phyloP scores from a whole-genome alignment of 768 basidiomycete species.

The Mycena albidolilacea region DNA sequence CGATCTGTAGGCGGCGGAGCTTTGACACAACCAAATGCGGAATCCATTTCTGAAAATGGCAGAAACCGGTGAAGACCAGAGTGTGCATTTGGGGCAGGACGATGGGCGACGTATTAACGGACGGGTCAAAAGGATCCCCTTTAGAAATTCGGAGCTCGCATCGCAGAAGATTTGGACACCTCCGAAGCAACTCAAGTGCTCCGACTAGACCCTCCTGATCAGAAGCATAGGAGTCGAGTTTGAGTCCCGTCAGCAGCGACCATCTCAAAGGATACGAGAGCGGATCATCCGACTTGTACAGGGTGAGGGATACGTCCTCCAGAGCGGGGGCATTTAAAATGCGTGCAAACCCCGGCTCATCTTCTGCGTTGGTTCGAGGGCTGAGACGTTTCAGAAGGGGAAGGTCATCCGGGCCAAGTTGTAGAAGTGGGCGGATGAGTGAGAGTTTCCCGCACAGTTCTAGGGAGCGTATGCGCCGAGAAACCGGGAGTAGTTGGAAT shows the following conservation, averaged over 20 bases:
- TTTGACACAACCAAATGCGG: neutral
- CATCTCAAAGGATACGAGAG: slow-evolving; percentile 1
- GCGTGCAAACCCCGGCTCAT: neutral
- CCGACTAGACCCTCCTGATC: neutral
- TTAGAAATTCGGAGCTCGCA: slow-evolving; percentile 4
- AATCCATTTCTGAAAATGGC: neutral
- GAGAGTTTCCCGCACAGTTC: neutral
- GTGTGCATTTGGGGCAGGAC: neutral
- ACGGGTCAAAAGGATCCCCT: too few species aligned
- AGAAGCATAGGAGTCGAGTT: neutral
- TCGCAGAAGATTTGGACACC: slow-evolving; percentile 1
- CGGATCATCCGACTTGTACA: neutral
- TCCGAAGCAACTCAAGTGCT: neutral
- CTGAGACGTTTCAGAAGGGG: neutral
- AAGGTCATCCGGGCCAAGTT: neutral
- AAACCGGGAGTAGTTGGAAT: neutral
- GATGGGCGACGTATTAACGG: neutral
- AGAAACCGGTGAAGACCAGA: neutral
- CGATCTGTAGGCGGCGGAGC: neutral
- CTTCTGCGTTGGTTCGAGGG: neutral
- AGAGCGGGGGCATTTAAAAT: neutral
- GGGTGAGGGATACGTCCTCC: neutral
- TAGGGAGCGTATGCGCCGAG: neutral
- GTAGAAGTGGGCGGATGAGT: neutral
- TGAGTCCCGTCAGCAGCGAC: slow-evolving; percentile 15